phyloP scores from a whole-genome alignment of 768 basidiomycete species.

The Mycena leptocephala region DNA sequence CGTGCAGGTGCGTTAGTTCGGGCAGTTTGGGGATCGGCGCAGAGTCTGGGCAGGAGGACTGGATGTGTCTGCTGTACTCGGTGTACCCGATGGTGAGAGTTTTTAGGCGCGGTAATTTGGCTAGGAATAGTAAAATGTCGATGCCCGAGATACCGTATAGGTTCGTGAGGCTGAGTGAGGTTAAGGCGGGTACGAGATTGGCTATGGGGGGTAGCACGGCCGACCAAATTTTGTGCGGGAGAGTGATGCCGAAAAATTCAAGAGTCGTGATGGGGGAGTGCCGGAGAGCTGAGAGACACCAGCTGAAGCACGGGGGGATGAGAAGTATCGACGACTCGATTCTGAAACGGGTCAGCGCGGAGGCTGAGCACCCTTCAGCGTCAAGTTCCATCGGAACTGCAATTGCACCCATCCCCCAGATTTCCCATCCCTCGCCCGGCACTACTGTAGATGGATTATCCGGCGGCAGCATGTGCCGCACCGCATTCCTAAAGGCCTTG shows the following conservation, averaged over 20 bases:
- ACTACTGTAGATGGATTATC: not conserved
- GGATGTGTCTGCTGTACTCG: conserved; percentile 29
- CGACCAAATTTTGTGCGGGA: conserved; percentile 28
- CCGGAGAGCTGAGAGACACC: conserved; percentile 28
- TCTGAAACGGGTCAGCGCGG: conserved; percentile 20
- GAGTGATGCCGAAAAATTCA: conserved; percentile 20
- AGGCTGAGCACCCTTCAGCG: not conserved
- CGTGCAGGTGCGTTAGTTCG: conserved; percentile 25
- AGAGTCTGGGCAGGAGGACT: conserved; percentile 32
- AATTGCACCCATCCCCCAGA: not conserved
- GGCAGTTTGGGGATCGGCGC: conserved; percentile 22
- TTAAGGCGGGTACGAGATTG: conserved; percentile 15
- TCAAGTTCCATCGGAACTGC: conserved; percentile 22
- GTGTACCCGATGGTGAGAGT: conserved; percentile 32
- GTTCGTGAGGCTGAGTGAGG: conserved; percentile 23
- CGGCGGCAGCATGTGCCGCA: conserved; percentile 16
- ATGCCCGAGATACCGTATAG: conserved; percentile 30
- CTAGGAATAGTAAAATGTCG: conserved; percentile 30
- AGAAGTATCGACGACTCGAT: conserved; percentile 29
- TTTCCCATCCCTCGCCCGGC: not conserved
- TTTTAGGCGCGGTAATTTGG: conserved; percentile 27
- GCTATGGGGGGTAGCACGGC: conserved; percentile 29
- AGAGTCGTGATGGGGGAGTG: conserved; percentile 28
- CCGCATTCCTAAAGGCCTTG: conserved; percentile 13
- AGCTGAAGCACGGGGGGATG: conserved; percentile 29